A percentile compares a stretch with the other conserved stretches of the same genome.
phyloP scores from a whole-genome alignment of 768 basidiomycete genomes.

The Chalciporus piperatus region DNA sequence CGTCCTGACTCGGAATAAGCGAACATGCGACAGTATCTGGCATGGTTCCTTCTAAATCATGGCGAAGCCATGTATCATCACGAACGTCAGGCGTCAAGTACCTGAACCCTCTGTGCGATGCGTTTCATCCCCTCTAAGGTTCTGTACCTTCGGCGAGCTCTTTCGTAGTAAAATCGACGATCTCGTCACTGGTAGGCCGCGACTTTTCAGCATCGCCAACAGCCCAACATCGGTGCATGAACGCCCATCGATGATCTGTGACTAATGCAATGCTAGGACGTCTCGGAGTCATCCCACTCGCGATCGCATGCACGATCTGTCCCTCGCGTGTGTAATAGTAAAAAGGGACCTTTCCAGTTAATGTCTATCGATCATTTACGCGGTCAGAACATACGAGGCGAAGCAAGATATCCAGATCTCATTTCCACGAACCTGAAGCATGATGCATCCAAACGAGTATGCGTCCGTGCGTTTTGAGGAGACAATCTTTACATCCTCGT shows the following conservation, averaged over 20 bases:
- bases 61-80: too few species aligned
- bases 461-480: conserved; percentile 9
- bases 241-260: conserved; percentile 9
- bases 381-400: not conserved
- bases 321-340: conserved; percentile 10
- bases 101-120: not conserved
- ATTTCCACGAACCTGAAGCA: conserved; percentile 12
- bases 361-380: not conserved
- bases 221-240: conserved; percentile 15
- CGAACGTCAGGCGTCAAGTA: too few species aligned
- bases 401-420: not conserved
- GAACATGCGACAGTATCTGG: too few species aligned
- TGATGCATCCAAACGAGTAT: conserved; percentile 22
- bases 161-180: conserved; percentile 9
- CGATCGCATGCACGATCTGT: conserved; percentile 11
- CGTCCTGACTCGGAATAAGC: too few species aligned
- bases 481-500: not conserved
- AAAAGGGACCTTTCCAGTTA: conserved; percentile 14
- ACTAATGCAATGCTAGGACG: not conserved
- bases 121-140: not conserved
- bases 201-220: conserved; percentile 21
- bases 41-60: too few species aligned
- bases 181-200: conserved; percentile 31
- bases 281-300: not conserved
- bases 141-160: not conserved